Base-by-base conservation (phyloP, 2,329 filamentous ascomycete species). In the Elsinoe fawcettii region DNA sequence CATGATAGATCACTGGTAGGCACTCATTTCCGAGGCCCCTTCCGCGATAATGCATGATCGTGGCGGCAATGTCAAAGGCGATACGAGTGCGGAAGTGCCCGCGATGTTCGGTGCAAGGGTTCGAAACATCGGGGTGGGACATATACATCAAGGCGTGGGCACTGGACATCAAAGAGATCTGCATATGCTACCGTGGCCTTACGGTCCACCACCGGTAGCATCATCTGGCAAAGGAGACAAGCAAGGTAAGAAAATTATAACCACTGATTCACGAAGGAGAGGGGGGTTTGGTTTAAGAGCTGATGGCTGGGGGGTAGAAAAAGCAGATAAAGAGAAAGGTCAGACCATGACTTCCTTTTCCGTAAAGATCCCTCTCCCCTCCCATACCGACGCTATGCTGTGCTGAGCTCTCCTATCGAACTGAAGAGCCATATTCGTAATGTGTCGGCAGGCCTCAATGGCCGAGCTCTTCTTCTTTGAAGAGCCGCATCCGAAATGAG, bases 381-480 rank as follows among this genome's bases (percentile, higher is more conserved):
- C 8, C 46, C 27, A 12, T 37, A 16, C 41, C 23, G n/a, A 25
- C 49, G 49, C 49, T 39, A 53, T 53, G 49, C 49, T 36, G n/a
- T 39, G 16, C 25, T 30, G 32, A 9, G 5, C 18, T 53, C 32
- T 34, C 16, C 18, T 53, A 46, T 32, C 56, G 44, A 44, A n/a
- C 9, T 43, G 25, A 16, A 20, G 6, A 27, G 34, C 23, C 27
- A 12, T 34, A 32, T 36, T 16, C 18, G 25, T n/a, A 30, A 51
- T 36, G 46, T 39, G 43, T 41, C 51, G 44, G 34, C 36, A 16
- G 41, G 51, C 25, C 36, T 51, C 39, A 57, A 32, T 39, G 22
- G 39, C 30, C n/a, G n/a, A n/a, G n/a, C n/a, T n/a, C n/a, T n/a
- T n/a, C n/a, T n/a, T n/a, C n/a, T n/a, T n/a, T n/a, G n/a, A n/a